Evolutionary conservation across 1,284 basidiomycete species (phyloP).

Genomic region (Boletus austroedulis): DNA sequence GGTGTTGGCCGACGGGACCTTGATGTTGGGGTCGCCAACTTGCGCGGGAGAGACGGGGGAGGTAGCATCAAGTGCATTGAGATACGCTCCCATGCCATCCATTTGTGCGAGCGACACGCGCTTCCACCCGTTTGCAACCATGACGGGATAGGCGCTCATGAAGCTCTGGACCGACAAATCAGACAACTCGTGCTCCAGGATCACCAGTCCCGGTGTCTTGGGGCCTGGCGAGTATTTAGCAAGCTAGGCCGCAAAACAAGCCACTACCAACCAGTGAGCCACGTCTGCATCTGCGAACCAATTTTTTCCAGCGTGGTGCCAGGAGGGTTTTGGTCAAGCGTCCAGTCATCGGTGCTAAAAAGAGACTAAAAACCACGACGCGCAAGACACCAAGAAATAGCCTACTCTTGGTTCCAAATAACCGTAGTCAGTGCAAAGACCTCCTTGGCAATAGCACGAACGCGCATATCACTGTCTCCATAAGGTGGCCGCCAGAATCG

Average conservation of each 20-base stretch:
- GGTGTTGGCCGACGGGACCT: slow-evolving; percentile 17
- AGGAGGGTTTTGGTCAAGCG: slow-evolving; percentile 40
- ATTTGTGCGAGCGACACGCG: slow-evolving; percentile 53
- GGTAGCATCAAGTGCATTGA: slow-evolving; percentile 45
- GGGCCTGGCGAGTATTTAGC: slow-evolving; percentile 41
- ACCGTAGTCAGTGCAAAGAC: slow-evolving; percentile 69
- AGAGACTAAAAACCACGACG: slow-evolving; percentile 2
- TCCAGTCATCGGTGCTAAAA: slow-evolving; percentile 67
- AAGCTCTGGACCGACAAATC: slow-evolving; percentile 64
- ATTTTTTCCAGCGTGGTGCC: slow-evolving; percentile 45
- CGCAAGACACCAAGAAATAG: neutral
- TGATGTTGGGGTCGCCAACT: slow-evolving; percentile 22
- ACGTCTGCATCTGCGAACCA: slow-evolving; percentile 47
- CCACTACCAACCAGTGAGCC: slow-evolving; percentile 49
- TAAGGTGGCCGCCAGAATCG: slow-evolving; percentile 77
- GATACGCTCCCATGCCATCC: slow-evolving; percentile 49
- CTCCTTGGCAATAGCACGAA: slow-evolving; percentile 69
- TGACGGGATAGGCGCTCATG: slow-evolving; percentile 63
- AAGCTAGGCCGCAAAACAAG: neutral
- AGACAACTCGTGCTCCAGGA: slow-evolving; percentile 83
- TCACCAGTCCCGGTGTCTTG: slow-evolving; percentile 71
- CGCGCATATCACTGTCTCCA: slow-evolving; percentile 73
- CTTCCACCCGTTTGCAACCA: slow-evolving; percentile 68
- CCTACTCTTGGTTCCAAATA: slow-evolving; percentile 80
- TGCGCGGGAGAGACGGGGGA: slow-evolving; percentile 25